phyloP scores from a whole-genome alignment of 805 yeast species.

The Nakazawaea populi region DNA sequence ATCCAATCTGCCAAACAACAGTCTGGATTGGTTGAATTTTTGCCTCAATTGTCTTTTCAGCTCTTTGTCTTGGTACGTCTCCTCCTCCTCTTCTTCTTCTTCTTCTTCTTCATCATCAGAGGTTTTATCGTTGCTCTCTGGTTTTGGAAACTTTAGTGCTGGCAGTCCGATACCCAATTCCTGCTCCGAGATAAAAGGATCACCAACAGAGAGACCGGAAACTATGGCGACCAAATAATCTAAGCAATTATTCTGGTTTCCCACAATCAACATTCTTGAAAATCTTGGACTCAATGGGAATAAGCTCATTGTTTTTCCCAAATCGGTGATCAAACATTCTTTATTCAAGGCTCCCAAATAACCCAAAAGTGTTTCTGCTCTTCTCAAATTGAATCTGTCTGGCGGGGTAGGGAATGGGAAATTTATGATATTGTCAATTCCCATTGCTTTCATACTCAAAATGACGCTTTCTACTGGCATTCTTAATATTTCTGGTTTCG shows the following conservation, averaged over 20 bases:
- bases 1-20: slow-evolving; percentile 63
- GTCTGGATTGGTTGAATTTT: slow-evolving; percentile 52
- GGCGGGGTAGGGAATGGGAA: slow-evolving; percentile 98
- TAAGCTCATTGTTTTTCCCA: slow-evolving; percentile 81
- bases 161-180: slow-evolving; percentile 54
- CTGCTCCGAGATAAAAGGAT: slow-evolving; percentile 73
- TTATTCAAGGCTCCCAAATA: slow-evolving; percentile 73
- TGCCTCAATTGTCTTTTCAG: slow-evolving; percentile 35
- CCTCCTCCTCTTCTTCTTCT: slow-evolving; percentile 29
- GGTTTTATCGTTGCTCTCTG: slow-evolving; percentile 21
- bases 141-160: slow-evolving; percentile 11
- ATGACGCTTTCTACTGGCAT: slow-evolving; percentile 98
- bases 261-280: slow-evolving; percentile 82
- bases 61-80: slow-evolving; percentile 32
- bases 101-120: slow-evolving; percentile 32
- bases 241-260: slow-evolving; percentile 80
- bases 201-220: slow-evolving; percentile 89
- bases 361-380: slow-evolving; percentile 63
- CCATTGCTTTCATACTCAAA: slow-evolving; percentile 94
- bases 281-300: slow-evolving; percentile 94
- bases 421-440: slow-evolving; percentile 81
- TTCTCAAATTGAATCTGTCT: slow-evolving; percentile 47
- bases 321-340: slow-evolving; percentile 55
- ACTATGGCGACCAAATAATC: slow-evolving; percentile 90
- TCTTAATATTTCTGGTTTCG: slow-evolving; percentile 83